Conservation (phyloP, 768 basidiomycete genomes). For the Cyclocybe cylindracea region DNA sequence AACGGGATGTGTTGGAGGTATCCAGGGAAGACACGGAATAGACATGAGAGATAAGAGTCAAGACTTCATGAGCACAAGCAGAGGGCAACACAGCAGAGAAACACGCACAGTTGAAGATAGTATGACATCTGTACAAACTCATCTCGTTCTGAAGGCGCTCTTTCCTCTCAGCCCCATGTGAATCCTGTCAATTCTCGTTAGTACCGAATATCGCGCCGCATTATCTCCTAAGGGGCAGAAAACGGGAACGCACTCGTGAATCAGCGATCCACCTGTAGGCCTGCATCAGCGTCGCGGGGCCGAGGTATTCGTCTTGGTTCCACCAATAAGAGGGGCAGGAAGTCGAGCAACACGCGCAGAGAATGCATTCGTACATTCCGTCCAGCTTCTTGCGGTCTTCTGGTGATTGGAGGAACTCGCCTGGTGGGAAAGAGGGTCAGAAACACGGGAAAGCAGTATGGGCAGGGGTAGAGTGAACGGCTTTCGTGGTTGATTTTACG, state of each 20-base stretch:
- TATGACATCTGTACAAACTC: slow-evolving; percentile 97
- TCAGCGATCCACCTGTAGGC: slow-evolving; percentile 99
- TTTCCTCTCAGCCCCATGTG: slow-evolving; percentile 76
- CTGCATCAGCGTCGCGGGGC: slow-evolving; percentile 95
- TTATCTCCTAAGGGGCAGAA: slow-evolving; percentile 10
- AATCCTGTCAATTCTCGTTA: slow-evolving; percentile 52
- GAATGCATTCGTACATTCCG: slow-evolving; percentile 97
- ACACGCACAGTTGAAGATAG: slow-evolving; percentile 90
- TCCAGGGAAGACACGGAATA: neutral
- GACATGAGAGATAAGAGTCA: neutral
- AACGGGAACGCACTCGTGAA: slow-evolving; percentile 64
- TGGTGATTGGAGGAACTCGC: slow-evolving; percentile 86
- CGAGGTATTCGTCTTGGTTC: slow-evolving; percentile 99
- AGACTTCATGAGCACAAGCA: neutral
- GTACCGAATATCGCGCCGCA: slow-evolving; percentile 9
- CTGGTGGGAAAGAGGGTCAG: slow-evolving; percentile 16
- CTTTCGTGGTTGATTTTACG: neutral
- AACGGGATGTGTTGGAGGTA: neutral
- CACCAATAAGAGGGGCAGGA: slow-evolving; percentile 99
- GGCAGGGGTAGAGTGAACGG: neutral
- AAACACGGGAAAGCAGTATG: neutral
- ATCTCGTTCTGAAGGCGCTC: slow-evolving; percentile 94
- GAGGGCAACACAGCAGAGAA: neutral
- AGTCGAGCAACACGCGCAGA: slow-evolving; percentile 97
- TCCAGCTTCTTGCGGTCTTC: slow-evolving; percentile 96